These are phyloP conservation scores for Dothistroma pini DNA, from an alignment of 2,329 filamentous ascomycete genomes.

Conservation along the genomic window DNA sequence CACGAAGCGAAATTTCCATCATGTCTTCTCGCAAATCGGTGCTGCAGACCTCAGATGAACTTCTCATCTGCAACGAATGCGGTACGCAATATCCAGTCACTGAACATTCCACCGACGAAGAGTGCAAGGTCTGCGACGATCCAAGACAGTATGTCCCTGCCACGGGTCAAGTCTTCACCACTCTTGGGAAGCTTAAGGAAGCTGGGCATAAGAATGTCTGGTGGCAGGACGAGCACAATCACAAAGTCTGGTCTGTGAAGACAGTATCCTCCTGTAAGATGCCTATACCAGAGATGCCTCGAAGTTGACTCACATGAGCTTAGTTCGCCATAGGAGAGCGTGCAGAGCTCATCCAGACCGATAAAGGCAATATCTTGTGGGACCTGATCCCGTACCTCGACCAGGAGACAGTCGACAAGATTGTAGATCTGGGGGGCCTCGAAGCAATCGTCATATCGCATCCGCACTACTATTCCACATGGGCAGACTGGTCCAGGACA, in stretches of 20 bases:
- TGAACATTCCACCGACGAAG: conserved; percentile 46
- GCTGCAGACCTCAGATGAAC: conserved; percentile 27
- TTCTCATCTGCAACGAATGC: conserved; percentile 62
- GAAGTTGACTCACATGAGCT: not conserved
- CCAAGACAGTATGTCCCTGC: conserved; percentile 65
- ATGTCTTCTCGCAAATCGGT: not conserved
- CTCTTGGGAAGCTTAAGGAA: conserved; percentile 41
- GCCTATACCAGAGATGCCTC: not conserved
- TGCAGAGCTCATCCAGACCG: conserved; percentile 62
- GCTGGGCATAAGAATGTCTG: conserved; percentile 53
- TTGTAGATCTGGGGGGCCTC: conserved; percentile 2
- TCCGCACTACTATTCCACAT: conserved; percentile 75
- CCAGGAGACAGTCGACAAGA: conserved; percentile 52
- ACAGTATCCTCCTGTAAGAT: conserved; percentile 34
- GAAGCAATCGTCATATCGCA: conserved; percentile 60
- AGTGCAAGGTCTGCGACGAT: conserved; percentile 66
- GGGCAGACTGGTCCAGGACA: conserved; percentile 64
- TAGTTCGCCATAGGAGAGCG: conserved; percentile 69
- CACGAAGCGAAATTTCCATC: not conserved
- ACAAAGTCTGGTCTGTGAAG: conserved; percentile 42
- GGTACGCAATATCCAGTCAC: conserved; percentile 62
- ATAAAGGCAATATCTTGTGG: conserved; percentile 69
- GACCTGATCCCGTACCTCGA: conserved; percentile 70
- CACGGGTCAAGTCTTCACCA: conserved; percentile 62
- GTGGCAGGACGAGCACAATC: conserved; percentile 45